Conservation (phyloP, 371 early-diverging fungal species). For the Pancytospora philotis region DNA sequence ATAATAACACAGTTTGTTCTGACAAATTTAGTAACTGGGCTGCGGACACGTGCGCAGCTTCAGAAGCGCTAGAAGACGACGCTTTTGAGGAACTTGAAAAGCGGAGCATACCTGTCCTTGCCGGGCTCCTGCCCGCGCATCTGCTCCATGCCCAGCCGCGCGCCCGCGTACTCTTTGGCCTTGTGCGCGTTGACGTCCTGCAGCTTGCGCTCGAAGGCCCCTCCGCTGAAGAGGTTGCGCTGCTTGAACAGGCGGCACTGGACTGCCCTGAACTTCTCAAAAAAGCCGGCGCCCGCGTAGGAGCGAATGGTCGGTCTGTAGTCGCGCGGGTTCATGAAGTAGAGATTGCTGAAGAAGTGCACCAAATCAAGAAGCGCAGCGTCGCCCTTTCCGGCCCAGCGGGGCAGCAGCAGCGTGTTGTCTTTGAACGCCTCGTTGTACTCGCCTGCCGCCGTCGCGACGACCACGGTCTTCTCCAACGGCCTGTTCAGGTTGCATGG, state of each 20-base stretch:
- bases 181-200: neutral
- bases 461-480: neutral
- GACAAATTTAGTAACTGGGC: too few species aligned
- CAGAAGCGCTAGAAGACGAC: too few species aligned
- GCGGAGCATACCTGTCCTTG: too few species aligned
- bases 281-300: neutral
- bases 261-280: neutral
- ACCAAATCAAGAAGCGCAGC: neutral
- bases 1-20: too few species aligned
- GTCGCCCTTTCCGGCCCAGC: neutral
- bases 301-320: neutral
- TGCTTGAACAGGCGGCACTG: neutral
- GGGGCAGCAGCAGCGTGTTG: neutral
- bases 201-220: neutral
- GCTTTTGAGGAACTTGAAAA: too few species aligned
- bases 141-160: neutral
- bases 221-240: neutral
- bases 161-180: neutral
- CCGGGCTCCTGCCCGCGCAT: too few species aligned
- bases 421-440: neutral
- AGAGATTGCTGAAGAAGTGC: neutral
- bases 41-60: too few species aligned
- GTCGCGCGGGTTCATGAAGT: neutral
- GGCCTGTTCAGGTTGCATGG: neutral
- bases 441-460: neutral